Percentiles rank a stretch among this genome's conserved stretches.
These are phyloP conservation scores for Phytophthora ohioensis DNA, from an alignment of 352 stramenopile genomes.

Conservation along the genomic window DNA sequence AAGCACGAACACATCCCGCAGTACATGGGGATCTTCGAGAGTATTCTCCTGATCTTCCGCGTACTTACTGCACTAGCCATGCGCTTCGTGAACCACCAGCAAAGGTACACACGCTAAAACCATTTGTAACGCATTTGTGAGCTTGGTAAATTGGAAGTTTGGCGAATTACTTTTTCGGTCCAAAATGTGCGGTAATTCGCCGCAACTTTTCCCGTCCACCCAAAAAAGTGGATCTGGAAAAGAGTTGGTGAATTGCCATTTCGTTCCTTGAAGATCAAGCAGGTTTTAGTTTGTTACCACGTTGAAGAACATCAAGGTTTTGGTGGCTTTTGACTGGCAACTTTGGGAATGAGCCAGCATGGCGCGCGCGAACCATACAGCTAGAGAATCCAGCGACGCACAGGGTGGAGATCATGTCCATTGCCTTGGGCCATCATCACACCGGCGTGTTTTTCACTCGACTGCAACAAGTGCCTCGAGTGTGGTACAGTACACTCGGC, in stretches of 20 bases:
- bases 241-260: no score
- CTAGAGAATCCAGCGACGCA: background rate
- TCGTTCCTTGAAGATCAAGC: no score
- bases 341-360: constrained; percentile 6
- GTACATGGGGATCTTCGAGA: background rate
- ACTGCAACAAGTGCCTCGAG: constrained; percentile 1
- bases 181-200: no score
- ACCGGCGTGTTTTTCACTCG: constrained; percentile 1
- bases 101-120: background rate
- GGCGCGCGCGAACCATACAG: background rate
- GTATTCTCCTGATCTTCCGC: background rate
- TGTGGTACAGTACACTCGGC: constrained; percentile 5
- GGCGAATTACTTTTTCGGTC: no score
- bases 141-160: no score
- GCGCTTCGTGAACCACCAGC: constrained; percentile 2
- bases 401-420: background rate
- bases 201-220: no score
- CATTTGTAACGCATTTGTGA: no score
- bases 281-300: no score
- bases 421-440: constrained; percentile 9
- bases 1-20: background rate
- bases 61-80: background rate
- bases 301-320: no score
- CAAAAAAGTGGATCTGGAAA: no score
- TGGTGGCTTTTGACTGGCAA: constrained; percentile 3